phyloP scores from a whole-genome alignment of 768 basidiomycete genomes.

The Termitomyces sp. region DNA sequence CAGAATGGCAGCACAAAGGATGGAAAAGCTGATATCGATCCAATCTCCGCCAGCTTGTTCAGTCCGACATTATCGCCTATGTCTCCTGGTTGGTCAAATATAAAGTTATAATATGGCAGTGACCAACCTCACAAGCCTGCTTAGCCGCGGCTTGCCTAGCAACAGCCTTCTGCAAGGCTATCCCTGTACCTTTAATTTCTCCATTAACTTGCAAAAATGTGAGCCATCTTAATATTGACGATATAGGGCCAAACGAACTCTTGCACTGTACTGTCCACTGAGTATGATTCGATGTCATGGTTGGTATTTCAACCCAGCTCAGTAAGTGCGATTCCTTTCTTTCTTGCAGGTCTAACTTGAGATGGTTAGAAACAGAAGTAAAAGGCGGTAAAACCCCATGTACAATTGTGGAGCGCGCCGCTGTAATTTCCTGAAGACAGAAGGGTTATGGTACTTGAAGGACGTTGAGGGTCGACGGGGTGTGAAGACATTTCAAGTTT shows the following conservation, averaged over 20 bases:
- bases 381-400: not conserved
- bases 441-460: constrained; percentile 5
- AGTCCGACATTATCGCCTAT: constrained; percentile 6
- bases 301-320: constrained; percentile 15
- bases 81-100: not conserved
- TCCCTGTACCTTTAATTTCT: constrained; percentile 14
- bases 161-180: constrained; percentile 12
- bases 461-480: not conserved
- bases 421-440: constrained; percentile 13
- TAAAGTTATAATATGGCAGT: not conserved
- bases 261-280: constrained; percentile 18
- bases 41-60: not conserved
- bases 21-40: not conserved
- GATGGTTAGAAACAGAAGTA: not conserved
- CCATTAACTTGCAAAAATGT: constrained; percentile 9
- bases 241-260: constrained; percentile 1
- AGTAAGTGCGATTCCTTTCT: constrained; percentile 11
- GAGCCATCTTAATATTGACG: not conserved
- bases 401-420: constrained; percentile 15
- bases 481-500: constrained; percentile 8
- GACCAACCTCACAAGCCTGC: constrained; percentile 16
- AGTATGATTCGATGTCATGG: not conserved
- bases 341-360: constrained; percentile 12
- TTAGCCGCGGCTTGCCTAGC: constrained; percentile 17
- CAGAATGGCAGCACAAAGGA: not conserved